Conservation (phyloP, 139 green algal species). For the Yamagishiella unicocca region DNA sequence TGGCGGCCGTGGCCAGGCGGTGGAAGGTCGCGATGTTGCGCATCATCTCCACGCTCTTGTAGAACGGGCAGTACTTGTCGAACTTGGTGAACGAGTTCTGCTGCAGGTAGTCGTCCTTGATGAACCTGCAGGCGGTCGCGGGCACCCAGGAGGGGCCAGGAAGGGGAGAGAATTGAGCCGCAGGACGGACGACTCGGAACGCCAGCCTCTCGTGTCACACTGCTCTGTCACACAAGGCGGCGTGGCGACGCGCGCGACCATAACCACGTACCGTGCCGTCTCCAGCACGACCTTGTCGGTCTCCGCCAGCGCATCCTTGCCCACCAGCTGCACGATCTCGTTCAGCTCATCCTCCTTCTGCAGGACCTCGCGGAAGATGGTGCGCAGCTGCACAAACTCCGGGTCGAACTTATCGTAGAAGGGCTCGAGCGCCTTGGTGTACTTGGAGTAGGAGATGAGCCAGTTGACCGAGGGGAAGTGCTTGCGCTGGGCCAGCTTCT, state of each 20-base stretch:
- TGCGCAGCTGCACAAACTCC: conserved; percentile 84
- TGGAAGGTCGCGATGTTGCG: conserved; percentile 94
- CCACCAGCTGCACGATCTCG: conserved; percentile 99
- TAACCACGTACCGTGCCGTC: conserved; percentile 94
- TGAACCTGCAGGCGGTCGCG: no score
- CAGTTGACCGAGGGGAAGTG: conserved; percentile 99
- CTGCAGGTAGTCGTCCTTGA: conserved; percentile 99
- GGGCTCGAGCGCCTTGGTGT: conserved; percentile 95
- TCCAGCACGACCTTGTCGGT: conserved; percentile 98
- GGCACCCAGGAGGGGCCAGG: no score
- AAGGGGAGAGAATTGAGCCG: no score
- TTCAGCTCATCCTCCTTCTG: conserved; percentile 99
- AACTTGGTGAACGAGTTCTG: conserved; percentile 98
- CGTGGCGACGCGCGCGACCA: no score
- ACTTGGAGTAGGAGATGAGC: conserved; percentile 99
- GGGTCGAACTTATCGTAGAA: conserved; percentile 97
- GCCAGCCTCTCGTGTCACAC: no score
- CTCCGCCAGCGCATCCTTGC: conserved; percentile 98
- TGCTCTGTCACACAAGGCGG: no score
- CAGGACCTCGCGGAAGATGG: conserved; percentile 85
- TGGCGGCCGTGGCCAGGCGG: conserved; percentile 80
- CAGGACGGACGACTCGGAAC: no score
- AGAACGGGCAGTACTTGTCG: conserved; percentile 97
- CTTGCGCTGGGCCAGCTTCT: conserved; percentile 99
- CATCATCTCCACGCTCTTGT: conserved; percentile 98